These are phyloP conservation scores for Kwoniella bestiolae DNA, from an alignment of 768 basidiomycete species.

Conservation along the genomic window DNA sequence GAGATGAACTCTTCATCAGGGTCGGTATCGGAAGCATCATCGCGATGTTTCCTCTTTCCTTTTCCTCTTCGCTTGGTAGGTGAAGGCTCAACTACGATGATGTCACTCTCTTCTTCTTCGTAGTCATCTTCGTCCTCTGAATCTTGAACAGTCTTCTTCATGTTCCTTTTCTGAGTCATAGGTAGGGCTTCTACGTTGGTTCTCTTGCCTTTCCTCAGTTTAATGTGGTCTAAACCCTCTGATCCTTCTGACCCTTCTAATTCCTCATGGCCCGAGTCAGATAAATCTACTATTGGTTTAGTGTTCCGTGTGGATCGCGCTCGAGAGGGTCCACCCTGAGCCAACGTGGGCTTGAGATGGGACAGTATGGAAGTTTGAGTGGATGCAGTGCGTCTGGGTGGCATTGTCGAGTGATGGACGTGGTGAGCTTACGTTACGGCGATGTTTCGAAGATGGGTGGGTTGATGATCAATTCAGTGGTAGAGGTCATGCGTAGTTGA, in stretches of 20 bases:
- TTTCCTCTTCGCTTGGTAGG: not conserved
- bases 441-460: too few species aligned
- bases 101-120: not conserved
- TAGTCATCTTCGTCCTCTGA: conserved; percentile 19
- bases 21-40: not conserved
- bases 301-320: not conserved
- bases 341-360: conserved; percentile 22
- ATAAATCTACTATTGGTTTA: conserved; percentile 3
- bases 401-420: conserved; percentile 9
- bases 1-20: conserved; percentile 4
- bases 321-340: conserved; percentile 4
- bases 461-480: not conserved
- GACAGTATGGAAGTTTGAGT: conserved; percentile 26
- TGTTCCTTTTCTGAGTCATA: conserved; percentile 4
- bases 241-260: too few species aligned
- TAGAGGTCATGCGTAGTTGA: too few species aligned
- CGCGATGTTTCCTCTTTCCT: conserved; percentile 1
- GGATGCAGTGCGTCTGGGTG: conserved; percentile 6
- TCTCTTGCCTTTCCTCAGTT: conserved; percentile 6
- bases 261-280: too few species aligned
- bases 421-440: not conserved
- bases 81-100: not conserved
- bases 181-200: not conserved
- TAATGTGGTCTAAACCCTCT: conserved; percentile 34
- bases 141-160: conserved; percentile 17